Conservation (phyloP, 352 stramenopile genomes). For the Pythium apleroticum region DNA sequence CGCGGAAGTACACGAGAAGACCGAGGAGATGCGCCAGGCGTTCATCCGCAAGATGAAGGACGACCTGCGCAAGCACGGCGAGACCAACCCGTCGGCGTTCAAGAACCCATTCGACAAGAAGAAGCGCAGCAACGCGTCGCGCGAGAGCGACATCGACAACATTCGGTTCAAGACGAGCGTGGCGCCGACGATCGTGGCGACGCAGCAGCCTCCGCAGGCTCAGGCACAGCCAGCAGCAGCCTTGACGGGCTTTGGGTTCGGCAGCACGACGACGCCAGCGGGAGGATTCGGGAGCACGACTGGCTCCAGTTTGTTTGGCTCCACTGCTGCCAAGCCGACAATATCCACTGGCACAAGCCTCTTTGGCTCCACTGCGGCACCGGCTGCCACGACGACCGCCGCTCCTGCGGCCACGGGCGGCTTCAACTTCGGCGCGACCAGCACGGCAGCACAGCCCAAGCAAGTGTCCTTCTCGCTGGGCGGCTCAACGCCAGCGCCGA, state of each 20-base stretch:
- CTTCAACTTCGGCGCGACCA: conserved; percentile 40
- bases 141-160: conserved; percentile 67
- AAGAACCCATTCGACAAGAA: conserved; percentile 80
- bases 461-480: conserved; percentile 58
- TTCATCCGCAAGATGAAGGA: conserved; percentile 70
- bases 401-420: conserved; percentile 22
- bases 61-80: conserved; percentile 58
- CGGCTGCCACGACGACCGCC: conserved; percentile 18
- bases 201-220: conserved; percentile 20
- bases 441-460: conserved; percentile 39
- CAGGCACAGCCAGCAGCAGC: conserved; percentile 23
- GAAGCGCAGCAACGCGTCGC: conserved; percentile 54
- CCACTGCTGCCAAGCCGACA: conserved; percentile 10
- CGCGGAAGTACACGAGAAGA: conserved; percentile 73
- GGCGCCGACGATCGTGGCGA: conserved; percentile 58
- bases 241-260: conserved; percentile 44
- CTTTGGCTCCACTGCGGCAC: conserved; percentile 15
- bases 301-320: conserved; percentile 21
- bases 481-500: conserved; percentile 13
- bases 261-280: conserved; percentile 21
- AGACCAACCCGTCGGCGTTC: conserved; percentile 55
- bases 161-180: conserved; percentile 80
- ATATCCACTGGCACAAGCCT: conserved; percentile 23
- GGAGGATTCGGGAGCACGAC: conserved; percentile 22
- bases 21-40: conserved; percentile 65